Base-by-base conservation (phyloP, 148 eudicot species). In the Camellia japonica region DNA sequence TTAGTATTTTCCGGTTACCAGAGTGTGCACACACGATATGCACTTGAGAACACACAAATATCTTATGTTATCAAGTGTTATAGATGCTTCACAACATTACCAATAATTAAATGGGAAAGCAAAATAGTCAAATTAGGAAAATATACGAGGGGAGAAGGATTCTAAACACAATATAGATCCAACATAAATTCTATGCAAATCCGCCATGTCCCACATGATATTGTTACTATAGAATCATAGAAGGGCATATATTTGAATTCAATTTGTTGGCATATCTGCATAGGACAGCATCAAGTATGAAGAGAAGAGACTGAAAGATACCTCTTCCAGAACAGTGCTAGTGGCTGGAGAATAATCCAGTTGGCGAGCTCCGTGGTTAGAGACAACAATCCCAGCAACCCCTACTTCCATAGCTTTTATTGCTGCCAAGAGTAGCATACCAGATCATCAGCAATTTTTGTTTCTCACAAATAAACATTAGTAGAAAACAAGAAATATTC, bases 331-430 rank as follows among this genome's bases (percentile, higher is more conserved):
- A 79, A 82, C 94, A 72, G 86, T 87, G 49, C 91, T 91, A 54
- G 89, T 90, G 69, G 98, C 94, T 10, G 98, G 98, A 66, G 86
- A 69, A 83, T 88, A 88, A 87, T 94, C 97, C 52, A 94, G 90
- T 69, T 94, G 98, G 54, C 98, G 95, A 83, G 87, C 97, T 76
- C 98, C 98, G 74, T 93, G 98, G 83, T 94, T 94, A 3, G 98
- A 94, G 55, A 93, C 94, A 61, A 95, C 74, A 59, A 93, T 90
- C 61, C 94, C 97, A 44, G 85, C 94, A 64, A 89, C 90, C 66
- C 97, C 97, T 62, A 82, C 64, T 86, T 93, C 91, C 55, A 85
- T 55, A 20, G 95, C 98, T 81, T 79, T 89, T 78, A 69, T 84
- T 71, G 98, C 98, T 91, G 93, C 90, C 84, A 84, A 85, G 55